Base-by-base conservation (phyloP, 1,284 basidiomycete genomes). In the Golubevia sp. region DNA sequence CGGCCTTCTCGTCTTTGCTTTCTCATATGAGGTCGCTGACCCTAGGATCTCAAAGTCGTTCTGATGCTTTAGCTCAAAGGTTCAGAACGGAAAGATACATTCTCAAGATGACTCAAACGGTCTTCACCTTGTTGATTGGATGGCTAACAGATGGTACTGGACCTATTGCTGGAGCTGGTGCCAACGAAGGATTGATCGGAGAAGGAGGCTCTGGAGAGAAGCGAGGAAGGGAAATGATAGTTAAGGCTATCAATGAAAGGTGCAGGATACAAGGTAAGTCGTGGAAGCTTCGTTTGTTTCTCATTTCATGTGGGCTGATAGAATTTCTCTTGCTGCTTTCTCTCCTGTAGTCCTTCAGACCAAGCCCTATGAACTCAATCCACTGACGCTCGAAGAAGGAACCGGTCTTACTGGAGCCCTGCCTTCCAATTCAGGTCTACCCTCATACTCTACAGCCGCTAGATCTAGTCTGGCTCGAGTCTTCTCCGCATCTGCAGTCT, bases 121-220 rank as follows among this genome's bases (percentile, higher is more conserved):
- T 81, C 34, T 82, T 83, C 58, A 74, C 73, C 44, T 71, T 83
- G 0, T 63, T 83, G 13, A 70, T 83, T 15, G 77, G 77, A 56
- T 83, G 80, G 80, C 65, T 83, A 15, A 83, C 80, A 49, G 80
- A 83, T 55, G 79, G 79, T 27, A 68, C 70, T 3, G 74, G 79
- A 15, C 70, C 77, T 8, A 71, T 73, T 18, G 69, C 71, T 11
- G 67, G 76, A 56, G 67, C 58, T 15, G 44, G 55, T 20, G 59
- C 64, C 8, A 66, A 68, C 24, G 64, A 69, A 1, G 11, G 30
- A 5, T 13, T 26, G 50, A 52, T 52, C 5, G 50, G 25, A 7
- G 50, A 52, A 52, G 25, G 25, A 7, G 61, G 56, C 20, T 30
- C 67, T 5, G 64, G 66, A 30, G 53, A 73, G 25, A 74, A 72